Percentiles rank a stretch among this genome's conserved stretches.
Evolutionary conservation across 2,329 filamentous ascomycete genomes (phyloP).

Genomic region (Chrysoporthe cubensis): DNA sequence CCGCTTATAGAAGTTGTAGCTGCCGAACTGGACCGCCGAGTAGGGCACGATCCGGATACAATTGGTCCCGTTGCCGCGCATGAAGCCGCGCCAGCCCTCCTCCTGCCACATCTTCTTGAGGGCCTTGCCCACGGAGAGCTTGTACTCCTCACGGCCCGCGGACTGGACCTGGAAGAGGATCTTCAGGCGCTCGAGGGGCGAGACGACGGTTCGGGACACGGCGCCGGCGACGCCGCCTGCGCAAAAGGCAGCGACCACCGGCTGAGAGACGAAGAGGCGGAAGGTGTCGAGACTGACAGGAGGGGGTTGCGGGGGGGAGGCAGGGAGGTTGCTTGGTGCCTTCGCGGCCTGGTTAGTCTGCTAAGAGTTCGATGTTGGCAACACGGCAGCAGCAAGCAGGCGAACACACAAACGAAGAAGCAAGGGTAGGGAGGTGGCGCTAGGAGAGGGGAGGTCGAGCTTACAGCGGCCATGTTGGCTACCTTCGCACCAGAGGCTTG

Average conservation of each 20-base stretch:
- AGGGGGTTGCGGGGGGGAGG: constrained; percentile 25
- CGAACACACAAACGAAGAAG: too few relatives aligned
- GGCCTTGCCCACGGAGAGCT: constrained; percentile 86
- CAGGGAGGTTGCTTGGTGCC: constrained; percentile 20
- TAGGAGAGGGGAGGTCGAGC: constrained; percentile 31
- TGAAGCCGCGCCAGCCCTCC: constrained; percentile 95
- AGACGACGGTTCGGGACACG: constrained; percentile 96
- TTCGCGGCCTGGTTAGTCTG: constrained; percentile 23
- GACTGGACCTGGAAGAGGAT: constrained; percentile 98
- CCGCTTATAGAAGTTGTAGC: constrained; percentile 96
- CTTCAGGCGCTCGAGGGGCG: constrained; percentile 92
- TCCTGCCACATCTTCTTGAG: constrained; percentile 94
- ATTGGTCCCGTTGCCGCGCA: constrained; percentile 97
- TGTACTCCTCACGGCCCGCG: constrained; percentile 87
- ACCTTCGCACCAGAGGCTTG: constrained; percentile 14
- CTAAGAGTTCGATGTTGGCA: constrained; percentile 3
- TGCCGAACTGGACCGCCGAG: constrained; percentile 96
- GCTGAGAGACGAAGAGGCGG: constrained; percentile 69
- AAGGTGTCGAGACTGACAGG: constrained; percentile 41
- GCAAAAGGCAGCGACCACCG: constrained; percentile 88
- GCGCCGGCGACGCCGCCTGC: constrained; percentile 93
- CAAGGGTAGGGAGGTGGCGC: neutral
- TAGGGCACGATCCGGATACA: constrained; percentile 98
- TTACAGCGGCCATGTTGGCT: constrained; percentile 44
- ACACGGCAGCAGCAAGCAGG: neutral